These are phyloP conservation scores for Mimosa pudica DNA, from an alignment of 306 rosid species.

Conservation along the genomic window DNA sequence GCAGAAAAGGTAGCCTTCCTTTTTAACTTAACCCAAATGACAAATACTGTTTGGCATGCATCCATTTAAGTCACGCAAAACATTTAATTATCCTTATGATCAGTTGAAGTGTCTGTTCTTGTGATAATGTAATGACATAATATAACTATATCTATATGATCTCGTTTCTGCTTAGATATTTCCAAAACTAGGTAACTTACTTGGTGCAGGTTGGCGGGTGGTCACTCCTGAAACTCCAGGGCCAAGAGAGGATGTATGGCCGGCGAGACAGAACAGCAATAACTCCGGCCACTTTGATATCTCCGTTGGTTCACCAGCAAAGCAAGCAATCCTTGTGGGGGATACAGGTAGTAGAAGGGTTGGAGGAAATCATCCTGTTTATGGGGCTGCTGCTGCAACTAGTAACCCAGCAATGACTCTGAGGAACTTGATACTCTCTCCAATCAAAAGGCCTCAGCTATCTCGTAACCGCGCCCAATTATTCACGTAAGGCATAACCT, in stretches of 20 bases:
- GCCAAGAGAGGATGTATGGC: conserved; percentile 95
- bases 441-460: conserved; percentile 93
- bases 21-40: conserved; percentile 24
- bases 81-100: conserved; percentile 23
- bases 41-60: conserved; percentile 10
- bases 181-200: conserved; percentile 86
- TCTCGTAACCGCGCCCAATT: conserved; percentile 82
- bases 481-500: conserved; percentile 64
- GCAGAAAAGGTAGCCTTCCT: conserved; percentile 72
- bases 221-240: conserved; percentile 97
- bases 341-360: conserved; percentile 77
- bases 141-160: conserved; percentile 27
- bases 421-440: conserved; percentile 88
- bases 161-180: conserved; percentile 49
- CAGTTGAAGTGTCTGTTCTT: conserved; percentile 8
- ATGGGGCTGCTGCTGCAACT: conserved; percentile 61
- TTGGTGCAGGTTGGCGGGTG: conserved; percentile 78
- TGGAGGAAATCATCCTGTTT: conserved; percentile 59
- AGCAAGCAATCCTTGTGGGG: conserved; percentile 55
- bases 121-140: conserved; percentile 7
- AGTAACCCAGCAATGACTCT: conserved; percentile 80
- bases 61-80: conserved; percentile 2
- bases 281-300: conserved; percentile 80
- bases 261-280: conserved; percentile 85
- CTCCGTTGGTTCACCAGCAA: conserved; percentile 79